Percentiles rank a stretch among this genome's conserved stretches.
Evolutionary conservation across 2,329 filamentous ascomycete genomes (phyloP).

Genomic region (Cladosporium sp.): DNA sequence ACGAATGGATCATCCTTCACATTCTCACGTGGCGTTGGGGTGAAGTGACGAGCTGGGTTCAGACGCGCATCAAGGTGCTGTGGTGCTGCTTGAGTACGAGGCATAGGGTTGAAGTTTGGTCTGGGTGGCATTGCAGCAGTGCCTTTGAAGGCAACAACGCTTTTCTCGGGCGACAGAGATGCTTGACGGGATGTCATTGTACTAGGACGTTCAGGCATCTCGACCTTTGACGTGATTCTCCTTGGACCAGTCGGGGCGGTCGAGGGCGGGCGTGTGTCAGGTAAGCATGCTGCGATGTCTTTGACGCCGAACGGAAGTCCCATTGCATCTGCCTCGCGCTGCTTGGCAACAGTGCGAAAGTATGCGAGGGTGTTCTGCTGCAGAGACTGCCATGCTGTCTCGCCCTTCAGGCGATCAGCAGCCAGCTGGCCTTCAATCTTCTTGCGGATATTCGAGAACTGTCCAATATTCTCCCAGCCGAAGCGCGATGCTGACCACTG

Average conservation of each 20-base stretch:
- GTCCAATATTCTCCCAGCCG: slow-evolving; percentile 50
- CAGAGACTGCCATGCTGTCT: slow-evolving; percentile 38
- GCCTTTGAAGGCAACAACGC: neutral
- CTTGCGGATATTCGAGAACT: slow-evolving; percentile 45
- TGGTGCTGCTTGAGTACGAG: neutral
- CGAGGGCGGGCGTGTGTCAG: slow-evolving; percentile 27
- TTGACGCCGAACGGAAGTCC: slow-evolving; percentile 35
- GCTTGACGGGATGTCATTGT: slow-evolving; percentile 6
- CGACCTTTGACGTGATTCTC: slow-evolving; percentile 11
- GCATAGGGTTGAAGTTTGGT: neutral
- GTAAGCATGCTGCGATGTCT: slow-evolving; percentile 36
- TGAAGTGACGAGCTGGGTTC: slow-evolving; percentile 13
- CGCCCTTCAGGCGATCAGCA: slow-evolving; percentile 42
- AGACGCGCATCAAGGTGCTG: neutral
- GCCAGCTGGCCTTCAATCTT: slow-evolving; percentile 48
- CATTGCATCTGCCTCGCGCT: slow-evolving; percentile 39
- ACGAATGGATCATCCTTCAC: neutral
- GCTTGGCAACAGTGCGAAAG: slow-evolving; percentile 47
- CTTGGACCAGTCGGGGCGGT: slow-evolving; percentile 22
- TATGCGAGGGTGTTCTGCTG: slow-evolving; percentile 43
- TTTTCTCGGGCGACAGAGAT: neutral
- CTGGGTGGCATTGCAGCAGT: neutral
- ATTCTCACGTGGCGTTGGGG: neutral
- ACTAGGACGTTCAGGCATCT: slow-evolving; percentile 19
- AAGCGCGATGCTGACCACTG: slow-evolving; percentile 46